These are phyloP conservation scores for Colletotrichum liaoningense DNA, from an alignment of 2,329 filamentous ascomycete genomes.

Conservation along the genomic window DNA sequence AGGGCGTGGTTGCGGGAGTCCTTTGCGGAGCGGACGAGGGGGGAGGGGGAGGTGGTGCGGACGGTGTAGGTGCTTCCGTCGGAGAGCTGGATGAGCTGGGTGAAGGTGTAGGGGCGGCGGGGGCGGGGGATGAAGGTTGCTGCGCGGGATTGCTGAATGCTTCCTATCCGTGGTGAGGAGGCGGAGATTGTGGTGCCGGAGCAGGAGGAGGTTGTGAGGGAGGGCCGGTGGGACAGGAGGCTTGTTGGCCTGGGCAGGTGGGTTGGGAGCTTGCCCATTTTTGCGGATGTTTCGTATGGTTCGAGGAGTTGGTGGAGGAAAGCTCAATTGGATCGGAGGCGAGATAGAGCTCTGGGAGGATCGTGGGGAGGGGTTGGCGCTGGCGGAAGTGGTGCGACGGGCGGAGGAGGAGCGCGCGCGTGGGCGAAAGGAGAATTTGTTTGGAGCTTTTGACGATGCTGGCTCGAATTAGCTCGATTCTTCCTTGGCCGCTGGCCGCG, in stretches of 20 bases:
- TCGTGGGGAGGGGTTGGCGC: too few species aligned
- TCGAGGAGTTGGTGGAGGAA: background rate
- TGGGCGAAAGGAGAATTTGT: background rate
- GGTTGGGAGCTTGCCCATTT: constrained; percentile 33
- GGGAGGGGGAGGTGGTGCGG: constrained; percentile 79
- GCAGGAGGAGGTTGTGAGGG: constrained; percentile 39
- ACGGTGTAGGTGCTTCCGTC: constrained; percentile 89
- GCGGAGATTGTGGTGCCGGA: constrained; percentile 38
- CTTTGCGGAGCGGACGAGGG: constrained; percentile 72
- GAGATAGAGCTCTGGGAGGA: background rate
- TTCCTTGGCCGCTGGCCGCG: background rate
- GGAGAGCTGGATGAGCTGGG: constrained; percentile 92
- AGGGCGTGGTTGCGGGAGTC: constrained; percentile 90
- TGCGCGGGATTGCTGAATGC: constrained; percentile 69
- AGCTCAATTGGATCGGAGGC: background rate
- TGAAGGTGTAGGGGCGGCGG: constrained; percentile 95
- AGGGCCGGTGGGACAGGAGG: constrained; percentile 10
- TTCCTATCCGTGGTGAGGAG: constrained; percentile 1
- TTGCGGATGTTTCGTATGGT: constrained; percentile 6
- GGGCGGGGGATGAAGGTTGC: constrained; percentile 89
- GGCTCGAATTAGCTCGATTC: background rate
- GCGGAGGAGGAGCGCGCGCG: background rate
- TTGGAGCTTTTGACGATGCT: constrained; percentile 12
- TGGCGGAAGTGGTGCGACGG: too few species aligned
- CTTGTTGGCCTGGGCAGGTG: constrained; percentile 29